These are phyloP conservation scores for Eimeria necatrix DNA, from an alignment of 169 alveolate genomes.

Conservation along the genomic window DNA sequence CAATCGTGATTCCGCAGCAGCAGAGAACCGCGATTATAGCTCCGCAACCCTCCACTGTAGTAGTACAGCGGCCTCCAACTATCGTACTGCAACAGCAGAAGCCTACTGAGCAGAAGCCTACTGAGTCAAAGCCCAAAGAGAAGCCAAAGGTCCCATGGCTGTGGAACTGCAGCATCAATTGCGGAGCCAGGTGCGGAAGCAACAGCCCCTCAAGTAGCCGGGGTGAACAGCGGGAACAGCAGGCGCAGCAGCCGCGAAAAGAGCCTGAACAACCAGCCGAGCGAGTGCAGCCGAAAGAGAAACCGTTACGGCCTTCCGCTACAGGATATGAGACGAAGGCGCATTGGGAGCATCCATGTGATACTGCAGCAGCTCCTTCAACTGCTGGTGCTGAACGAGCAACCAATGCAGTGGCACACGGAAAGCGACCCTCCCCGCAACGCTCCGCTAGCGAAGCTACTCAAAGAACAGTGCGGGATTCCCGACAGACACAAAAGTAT, in stretches of 20 bases:
- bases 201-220: neutral
- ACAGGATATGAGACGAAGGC: too few relatives aligned
- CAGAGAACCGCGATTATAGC: neutral
- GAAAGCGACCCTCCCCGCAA: neutral
- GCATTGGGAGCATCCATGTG: neutral
- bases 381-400: neutral
- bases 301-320: neutral
- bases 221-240: neutral
- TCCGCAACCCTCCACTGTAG: neutral
- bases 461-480: neutral
- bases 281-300: neutral
- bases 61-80: slow-evolving; percentile 22
- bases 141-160: slow-evolving; percentile 40
- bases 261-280: neutral
- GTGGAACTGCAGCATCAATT: slow-evolving; percentile 44
- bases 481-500: neutral
- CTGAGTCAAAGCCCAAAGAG: slow-evolving; percentile 1
- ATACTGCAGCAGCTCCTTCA: neutral
- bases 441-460: neutral
- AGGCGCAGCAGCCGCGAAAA: neutral
- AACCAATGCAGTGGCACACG: neutral
- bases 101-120: neutral
- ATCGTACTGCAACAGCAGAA: neutral
- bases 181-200: slow-evolving; percentile 12
- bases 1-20: slow-evolving; percentile 5